phyloP scores from a whole-genome alignment of 2,329 filamentous ascomycete species.

The Trichoderma atroviride region DNA sequence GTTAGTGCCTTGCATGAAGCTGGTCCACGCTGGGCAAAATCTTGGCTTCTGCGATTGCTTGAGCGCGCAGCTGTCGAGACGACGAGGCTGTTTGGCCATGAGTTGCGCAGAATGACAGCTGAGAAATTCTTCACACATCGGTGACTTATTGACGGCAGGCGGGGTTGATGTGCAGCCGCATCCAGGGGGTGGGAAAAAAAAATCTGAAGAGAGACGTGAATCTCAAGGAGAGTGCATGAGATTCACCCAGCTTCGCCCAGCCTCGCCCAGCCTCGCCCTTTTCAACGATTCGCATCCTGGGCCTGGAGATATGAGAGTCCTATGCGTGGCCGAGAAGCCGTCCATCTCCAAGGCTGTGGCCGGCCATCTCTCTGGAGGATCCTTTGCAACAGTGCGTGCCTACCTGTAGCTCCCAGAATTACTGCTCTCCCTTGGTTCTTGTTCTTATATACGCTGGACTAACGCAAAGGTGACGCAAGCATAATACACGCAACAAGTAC shows the following conservation, averaged over 20 bases:
- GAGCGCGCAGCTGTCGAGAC: not conserved
- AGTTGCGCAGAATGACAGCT: slow-evolving; percentile 7
- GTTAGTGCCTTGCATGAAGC: no score
- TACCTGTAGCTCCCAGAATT: not conserved
- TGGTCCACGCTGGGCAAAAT: not conserved
- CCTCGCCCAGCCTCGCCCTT: slow-evolving; percentile 14
- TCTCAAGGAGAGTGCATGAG: slow-evolving; percentile 6
- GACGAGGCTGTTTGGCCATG: not conserved
- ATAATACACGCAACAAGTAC: slow-evolving; percentile 70
- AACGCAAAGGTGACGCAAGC: slow-evolving; percentile 49
- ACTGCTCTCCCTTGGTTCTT: not conserved
- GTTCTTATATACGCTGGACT: slow-evolving; percentile 25
- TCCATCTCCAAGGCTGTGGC: slow-evolving; percentile 96
- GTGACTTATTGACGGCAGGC: slow-evolving; percentile 18
- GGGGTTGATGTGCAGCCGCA: not conserved
- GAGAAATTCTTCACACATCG: not conserved
- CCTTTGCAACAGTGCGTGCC: slow-evolving; percentile 62
- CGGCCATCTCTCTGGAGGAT: slow-evolving; percentile 80
- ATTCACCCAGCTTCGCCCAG: slow-evolving; percentile 17
- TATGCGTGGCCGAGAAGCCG: slow-evolving; percentile 69
- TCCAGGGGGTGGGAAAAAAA: not conserved
- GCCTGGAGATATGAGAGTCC: slow-evolving; percentile 49
- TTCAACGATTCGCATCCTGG: not conserved
- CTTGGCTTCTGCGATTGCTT: not conserved
- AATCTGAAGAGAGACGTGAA: not conserved